Evolutionary conservation across 768 basidiomycete genomes (phyloP), one percentile per base, ranked within the genome.

Genomic region (Leccinum uliginosum): DNA sequence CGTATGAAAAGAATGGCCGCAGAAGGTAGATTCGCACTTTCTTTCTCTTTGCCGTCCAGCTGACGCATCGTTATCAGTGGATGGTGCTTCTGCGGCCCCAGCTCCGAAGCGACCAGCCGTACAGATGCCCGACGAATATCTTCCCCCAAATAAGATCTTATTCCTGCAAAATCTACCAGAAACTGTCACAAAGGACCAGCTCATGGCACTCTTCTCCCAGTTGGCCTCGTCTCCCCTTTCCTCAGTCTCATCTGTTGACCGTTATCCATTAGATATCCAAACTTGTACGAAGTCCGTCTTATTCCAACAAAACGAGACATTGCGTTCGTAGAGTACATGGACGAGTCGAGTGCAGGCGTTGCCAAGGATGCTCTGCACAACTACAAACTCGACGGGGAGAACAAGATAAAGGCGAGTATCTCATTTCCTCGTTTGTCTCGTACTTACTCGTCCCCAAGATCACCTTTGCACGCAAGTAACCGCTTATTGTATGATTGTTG

Each of bases 81-180:
- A 89, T 48, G 89, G 89, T 24, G 82, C 79, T 26, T 75, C 83
- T 4, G 78, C 87, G 7, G 74, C 78, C 6, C 83, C 90, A 10
- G 83, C 81, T 29, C 74, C 89, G 19, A 91, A 86, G 73, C 83
- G 90, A 44, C 90, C 90, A 23, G 84, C 86, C 62, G 89, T 97
- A 58, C 92, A 95, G 71, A 97, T 98, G 93, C 95, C 96, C 40
- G 97, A 99, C 86, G 97, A 99, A 73, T 98, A 98, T 73, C 83
- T 99, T 7, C 97, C 97, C 2, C 96, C 97, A 38, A 99, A 99
- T 87, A 94, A 95, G 73, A 96, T 98, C 73, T 82, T 99, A 51
- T 99, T 99, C 83, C 71, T 99, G 62, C 97, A 99, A 74, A 98
- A 98, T 70, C 79, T 99, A 23, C 94, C 95, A 19, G 93, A 97